Base-by-base conservation (phyloP, 1,284 basidiomycete genomes). In the Ceratobasidium sp. region DNA sequence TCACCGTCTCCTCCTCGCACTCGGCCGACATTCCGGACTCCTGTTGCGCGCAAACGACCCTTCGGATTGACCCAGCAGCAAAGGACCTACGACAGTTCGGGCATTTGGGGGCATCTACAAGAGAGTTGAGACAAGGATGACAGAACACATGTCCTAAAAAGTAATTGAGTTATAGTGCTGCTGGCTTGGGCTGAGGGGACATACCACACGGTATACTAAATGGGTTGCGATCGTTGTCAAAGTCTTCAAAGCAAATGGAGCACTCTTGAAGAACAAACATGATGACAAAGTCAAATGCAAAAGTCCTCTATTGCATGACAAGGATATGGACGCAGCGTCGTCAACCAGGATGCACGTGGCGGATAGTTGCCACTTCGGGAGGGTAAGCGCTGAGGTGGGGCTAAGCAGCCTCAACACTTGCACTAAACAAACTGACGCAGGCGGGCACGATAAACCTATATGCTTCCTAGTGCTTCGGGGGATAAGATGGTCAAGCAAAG, bases 251-350 rank as follows among this genome's bases (percentile, higher is more conserved):
- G 22, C 69, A 71, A 25, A 71, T 44, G 7, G 69, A 46, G 32
- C 69, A 71, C 11, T 61, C 69, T n/a, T 61, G 69, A 11, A 71
- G 29, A 7, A 62, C 44, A 22, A 71, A 62, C 69, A 62, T 61
- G 2, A 25, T 62, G 11, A 13, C 34, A 8, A 37, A 37, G 37
- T 37, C 8, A 37, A 37, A 37, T 37, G 4, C 4, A 3, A 37
- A 8, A 37, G 37, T 37, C 4, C 8, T 8, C 37, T 37, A 37
- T 8, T 8, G 37, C 37, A 37, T 37, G 37, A 37, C 37, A 8
- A 37, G 37, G 37, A 37, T 37, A 37, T 8, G n/a, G n/a, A n/a
- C 32, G 25, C 49, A 15, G 46, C 43, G 64, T 49, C 44, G 64
- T 32, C 46, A 8, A 37, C 37, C 37, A 8, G 2, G 37, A 37